These are phyloP conservation scores for Lipomyces spencermartinsiae DNA, from an alignment of 805 yeast species.

Conservation along the genomic window DNA sequence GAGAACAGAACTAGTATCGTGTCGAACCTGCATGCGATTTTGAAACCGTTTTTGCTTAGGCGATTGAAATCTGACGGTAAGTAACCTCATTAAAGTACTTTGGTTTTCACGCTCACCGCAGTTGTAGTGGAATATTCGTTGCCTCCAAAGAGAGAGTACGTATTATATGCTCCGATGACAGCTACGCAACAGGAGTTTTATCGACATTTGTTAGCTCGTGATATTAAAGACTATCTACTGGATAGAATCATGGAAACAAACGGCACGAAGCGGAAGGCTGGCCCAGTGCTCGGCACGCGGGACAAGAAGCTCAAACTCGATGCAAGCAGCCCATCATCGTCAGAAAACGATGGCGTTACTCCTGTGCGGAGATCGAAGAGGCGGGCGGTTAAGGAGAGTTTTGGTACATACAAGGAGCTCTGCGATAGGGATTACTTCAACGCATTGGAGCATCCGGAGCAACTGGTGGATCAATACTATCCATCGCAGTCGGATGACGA, in stretches of 20 bases:
- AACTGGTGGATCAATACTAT: neutral
- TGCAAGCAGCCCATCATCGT: neutral
- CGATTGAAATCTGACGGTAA: constrained; percentile 67
- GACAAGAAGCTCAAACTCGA: constrained; percentile 5
- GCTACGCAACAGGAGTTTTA: constrained; percentile 69
- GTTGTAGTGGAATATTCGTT: constrained; percentile 61
- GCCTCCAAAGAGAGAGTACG: constrained; percentile 90
- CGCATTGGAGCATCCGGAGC: constrained; percentile 13
- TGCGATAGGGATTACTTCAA: constrained; percentile 23
- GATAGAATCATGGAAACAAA: constrained; percentile 41
- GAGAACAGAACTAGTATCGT: constrained; percentile 68
- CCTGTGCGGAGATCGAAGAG: neutral
- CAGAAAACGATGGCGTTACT: constrained; percentile 3
- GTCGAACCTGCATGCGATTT: constrained; percentile 79
- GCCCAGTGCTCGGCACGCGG: neutral
- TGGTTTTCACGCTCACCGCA: neutral
- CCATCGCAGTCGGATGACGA: constrained; percentile 16
- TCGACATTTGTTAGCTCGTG: constrained; percentile 52
- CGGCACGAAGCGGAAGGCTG: constrained; percentile 12
- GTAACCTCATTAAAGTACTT: neutral
- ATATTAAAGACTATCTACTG: constrained; percentile 46
- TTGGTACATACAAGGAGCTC: constrained; percentile 16
- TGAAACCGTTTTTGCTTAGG: constrained; percentile 85
- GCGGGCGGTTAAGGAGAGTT: constrained; percentile 5
- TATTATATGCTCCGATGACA: constrained; percentile 74